A percentile compares a stretch with the other conserved stretches of the same genome.
Evolutionary conservation across 768 basidiomycete genomes (phyloP).

Genomic region (Auriscalpium microsporum): DNA sequence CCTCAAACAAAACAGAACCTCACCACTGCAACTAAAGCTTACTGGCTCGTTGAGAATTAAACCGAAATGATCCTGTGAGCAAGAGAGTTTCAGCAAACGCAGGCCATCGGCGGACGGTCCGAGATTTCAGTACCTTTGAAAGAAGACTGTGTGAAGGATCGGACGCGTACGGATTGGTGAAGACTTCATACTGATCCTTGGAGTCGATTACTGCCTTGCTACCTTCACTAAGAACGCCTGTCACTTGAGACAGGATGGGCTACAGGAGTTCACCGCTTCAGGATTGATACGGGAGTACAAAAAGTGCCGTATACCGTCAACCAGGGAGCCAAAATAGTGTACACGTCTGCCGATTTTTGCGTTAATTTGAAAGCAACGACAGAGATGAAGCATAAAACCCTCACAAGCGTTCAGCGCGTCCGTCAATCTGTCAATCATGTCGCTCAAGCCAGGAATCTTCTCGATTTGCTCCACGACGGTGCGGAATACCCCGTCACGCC

Average conservation of each 20-base stretch:
- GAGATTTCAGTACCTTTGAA: conserved; percentile 40
- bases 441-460: conserved; percentile 52
- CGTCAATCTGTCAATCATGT: conserved; percentile 51
- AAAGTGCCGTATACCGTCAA: conserved; percentile 33
- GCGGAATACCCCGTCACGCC: conserved; percentile 54
- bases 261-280: conserved; percentile 16
- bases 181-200: conserved; percentile 65
- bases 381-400: conserved; percentile 16
- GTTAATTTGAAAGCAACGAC: not conserved
- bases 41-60: conserved; percentile 62
- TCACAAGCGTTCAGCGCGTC: conserved; percentile 61
- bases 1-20: too few species aligned
- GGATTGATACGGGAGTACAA: not conserved
- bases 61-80: conserved; percentile 54
- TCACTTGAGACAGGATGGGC: conserved; percentile 56
- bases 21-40: not conserved
- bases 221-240: conserved; percentile 46
- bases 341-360: conserved; percentile 36
- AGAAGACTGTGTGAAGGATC: conserved; percentile 69
- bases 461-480: conserved; percentile 49
- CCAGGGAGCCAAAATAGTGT: conserved; percentile 60
- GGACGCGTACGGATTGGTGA: conserved; percentile 55
- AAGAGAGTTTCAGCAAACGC: too few species aligned
- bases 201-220: conserved; percentile 63
- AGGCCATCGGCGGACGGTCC: too few species aligned